Evolutionary conservation across 441 rosid species (phyloP), one percentile per base, ranked within the genome.

Genomic region (Flueggea neowawraea): DNA sequence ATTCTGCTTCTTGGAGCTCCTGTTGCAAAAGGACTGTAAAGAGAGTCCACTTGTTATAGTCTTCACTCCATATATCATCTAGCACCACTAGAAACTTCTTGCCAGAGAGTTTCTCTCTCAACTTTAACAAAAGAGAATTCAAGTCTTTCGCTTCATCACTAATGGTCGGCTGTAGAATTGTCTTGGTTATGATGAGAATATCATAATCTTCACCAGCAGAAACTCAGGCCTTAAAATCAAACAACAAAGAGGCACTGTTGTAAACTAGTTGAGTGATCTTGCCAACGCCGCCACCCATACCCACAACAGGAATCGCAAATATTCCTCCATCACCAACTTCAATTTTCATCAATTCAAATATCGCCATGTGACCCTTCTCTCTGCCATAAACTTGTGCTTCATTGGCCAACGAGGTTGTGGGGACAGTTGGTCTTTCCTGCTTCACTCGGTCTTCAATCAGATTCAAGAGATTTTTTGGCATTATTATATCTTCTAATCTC

Each of bases 81-180:
- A 71, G 51, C 54, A 75, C 62, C 7, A 71, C 6, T 10, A 68
- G 45, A 52, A 71, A 61, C n/a, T 54, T 75, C 53, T 64, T 63
- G 6, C 58, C 47, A 0, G 4, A 2, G 12, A 75, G 17, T 1
- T 6, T 6, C 4, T 52, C 16, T 22, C 11, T 59, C 39, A 75
- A 28, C 9, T 49, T 9, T 5, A 0, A 17, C 6, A 63, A 68
- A 16, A 68, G 62, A 1, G 0, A 5, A 5, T 56, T 58, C 12
- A 1, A 4, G 11, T 16, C 13, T 57, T 12, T 39, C 22, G 7
- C 32, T 10, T 12, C 6, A n/a, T n/a, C n/a, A n/a, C n/a, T n/a
- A n/a, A n/a, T n/a, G n/a, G n/a, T n/a, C 12, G 32, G 11, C 16
- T 48, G 50, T 5, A 65, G 48, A 12, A 57, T 57, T 15, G 31